Conservation (phyloP, 2,329 filamentous ascomycete genomes). For the Moelleriella libera region DNA sequence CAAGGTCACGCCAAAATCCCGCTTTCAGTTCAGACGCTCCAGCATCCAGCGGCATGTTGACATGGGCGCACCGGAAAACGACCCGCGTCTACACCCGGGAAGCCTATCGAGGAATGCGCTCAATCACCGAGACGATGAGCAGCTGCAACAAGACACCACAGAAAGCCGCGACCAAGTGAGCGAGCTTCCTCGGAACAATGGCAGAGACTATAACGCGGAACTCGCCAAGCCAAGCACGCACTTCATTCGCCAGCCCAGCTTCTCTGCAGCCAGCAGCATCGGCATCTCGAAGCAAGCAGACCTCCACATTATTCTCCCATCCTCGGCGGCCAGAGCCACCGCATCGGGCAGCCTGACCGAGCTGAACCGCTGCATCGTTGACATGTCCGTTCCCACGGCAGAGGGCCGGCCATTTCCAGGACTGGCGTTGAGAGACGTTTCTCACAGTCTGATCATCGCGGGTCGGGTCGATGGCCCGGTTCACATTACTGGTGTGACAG, state of each 20-base stretch:
- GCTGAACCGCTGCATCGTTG: constrained; percentile 58
- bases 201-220: constrained; percentile 43
- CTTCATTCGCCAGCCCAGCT: constrained; percentile 43
- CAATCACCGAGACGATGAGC: constrained; percentile 6
- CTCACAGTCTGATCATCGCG: constrained; percentile 58
- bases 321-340: constrained; percentile 55
- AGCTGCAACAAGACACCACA: background rate
- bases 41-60: constrained; percentile 19
- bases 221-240: constrained; percentile 25
- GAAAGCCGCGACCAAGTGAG: constrained; percentile 19
- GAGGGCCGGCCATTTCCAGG: constrained; percentile 53
- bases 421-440: constrained; percentile 52
- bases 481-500: constrained; percentile 62
- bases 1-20: constrained; percentile 56
- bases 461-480: constrained; percentile 67
- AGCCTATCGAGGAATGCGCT: constrained; percentile 16
- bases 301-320: constrained; percentile 66
- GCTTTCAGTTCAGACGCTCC: constrained; percentile 62
- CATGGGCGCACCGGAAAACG: constrained; percentile 27
- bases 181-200: constrained; percentile 20
- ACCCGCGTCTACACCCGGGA: constrained; percentile 25
- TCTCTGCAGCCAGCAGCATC: constrained; percentile 46
- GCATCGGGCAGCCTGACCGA: constrained; percentile 61
- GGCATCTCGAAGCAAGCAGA: constrained; percentile 51
- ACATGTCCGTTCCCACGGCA: constrained; percentile 56